phyloP scores from a whole-genome alignment of 164 flowering plant species.

The Paratinospora sagittata region DNA sequence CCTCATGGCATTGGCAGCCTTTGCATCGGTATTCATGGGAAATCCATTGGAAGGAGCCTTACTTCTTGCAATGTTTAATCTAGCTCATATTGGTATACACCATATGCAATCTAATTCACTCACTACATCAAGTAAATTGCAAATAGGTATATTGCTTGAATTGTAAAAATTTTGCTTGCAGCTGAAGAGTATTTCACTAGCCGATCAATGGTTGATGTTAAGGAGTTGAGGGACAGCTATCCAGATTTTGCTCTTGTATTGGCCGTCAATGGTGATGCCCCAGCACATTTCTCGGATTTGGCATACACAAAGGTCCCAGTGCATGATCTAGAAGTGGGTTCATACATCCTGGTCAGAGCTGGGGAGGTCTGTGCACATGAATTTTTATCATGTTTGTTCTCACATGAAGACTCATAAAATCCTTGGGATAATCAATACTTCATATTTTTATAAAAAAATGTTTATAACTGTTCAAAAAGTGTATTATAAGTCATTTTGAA shows the following conservation, averaged over 20 bases:
- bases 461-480: too few relatives aligned
- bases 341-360: slow-evolving; percentile 84
- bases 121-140: not conserved
- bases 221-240: slow-evolving; percentile 84
- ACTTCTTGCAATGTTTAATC: slow-evolving; percentile 95
- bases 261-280: slow-evolving; percentile 38
- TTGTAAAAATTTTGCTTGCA: slow-evolving; percentile 26
- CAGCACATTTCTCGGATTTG: slow-evolving; percentile 55
- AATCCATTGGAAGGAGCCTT: slow-evolving; percentile 91
- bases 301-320: slow-evolving; percentile 68
- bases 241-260: slow-evolving; percentile 88
- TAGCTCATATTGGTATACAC: slow-evolving; percentile 83
- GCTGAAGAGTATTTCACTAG: slow-evolving; percentile 98
- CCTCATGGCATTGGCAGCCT: slow-evolving; percentile 94
- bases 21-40: slow-evolving; percentile 96
- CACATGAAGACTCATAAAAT: not conserved
- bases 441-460: too few relatives aligned
- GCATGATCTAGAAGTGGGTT: slow-evolving; percentile 70
- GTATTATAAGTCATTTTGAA: too few relatives aligned
- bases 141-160: not conserved
- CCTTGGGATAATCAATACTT: not conserved
- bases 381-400: not conserved
- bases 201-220: slow-evolving; percentile 85
- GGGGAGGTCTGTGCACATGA: slow-evolving; percentile 79
- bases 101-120: slow-evolving; percentile 4